Evolutionary conservation across 1,139 yeast genomes (phyloP).

Genomic region (Suzukiozyma palmioleophila): DNA sequence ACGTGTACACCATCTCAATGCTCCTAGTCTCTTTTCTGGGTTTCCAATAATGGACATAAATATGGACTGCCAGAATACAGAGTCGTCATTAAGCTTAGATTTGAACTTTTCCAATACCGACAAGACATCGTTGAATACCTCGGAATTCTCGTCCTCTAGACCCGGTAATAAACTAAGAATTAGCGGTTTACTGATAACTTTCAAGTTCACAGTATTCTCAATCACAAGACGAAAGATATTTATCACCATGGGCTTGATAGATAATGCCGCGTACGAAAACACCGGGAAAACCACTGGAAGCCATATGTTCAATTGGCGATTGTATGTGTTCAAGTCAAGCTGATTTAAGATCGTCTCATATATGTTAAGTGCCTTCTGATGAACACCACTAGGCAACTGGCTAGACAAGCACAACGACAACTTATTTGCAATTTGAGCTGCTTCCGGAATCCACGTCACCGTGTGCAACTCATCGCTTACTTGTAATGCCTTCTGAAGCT

Average conservation of each 20-base stretch:
- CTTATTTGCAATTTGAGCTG: conserved; percentile 42
- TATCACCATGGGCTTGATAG: conserved; percentile 74
- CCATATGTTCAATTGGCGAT: conserved; percentile 62
- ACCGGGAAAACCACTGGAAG: conserved; percentile 85
- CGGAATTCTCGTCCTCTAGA: conserved; percentile 87
- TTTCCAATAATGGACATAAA: conserved; percentile 73
- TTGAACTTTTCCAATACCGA: conserved; percentile 59
- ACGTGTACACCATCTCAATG: conserved; percentile 68
- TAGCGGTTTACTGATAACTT: conserved; percentile 60
- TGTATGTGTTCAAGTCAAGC: conserved; percentile 48
- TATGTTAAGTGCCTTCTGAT: conserved; percentile 77
- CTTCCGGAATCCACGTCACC: conserved; percentile 44
- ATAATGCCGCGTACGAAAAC: conserved; percentile 82
- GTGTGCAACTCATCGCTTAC: conserved; percentile 28
- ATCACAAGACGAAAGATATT: conserved; percentile 51
- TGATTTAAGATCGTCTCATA: conserved; percentile 67
- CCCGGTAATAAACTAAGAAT: conserved; percentile 78
- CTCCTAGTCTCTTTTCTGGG: conserved; percentile 79
- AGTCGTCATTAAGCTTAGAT: conserved; percentile 56
- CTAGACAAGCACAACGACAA: conserved; percentile 70
- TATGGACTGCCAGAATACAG: conserved; percentile 82
- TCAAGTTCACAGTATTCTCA: conserved; percentile 45
- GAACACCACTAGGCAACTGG: conserved; percentile 89
- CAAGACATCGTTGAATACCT: conserved; percentile 62
- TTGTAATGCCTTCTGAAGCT: conserved; percentile 65